These are phyloP conservation scores for Streptanthus diversifolius DNA, from an alignment of 345 rosid genomes.

Conservation along the genomic window DNA sequence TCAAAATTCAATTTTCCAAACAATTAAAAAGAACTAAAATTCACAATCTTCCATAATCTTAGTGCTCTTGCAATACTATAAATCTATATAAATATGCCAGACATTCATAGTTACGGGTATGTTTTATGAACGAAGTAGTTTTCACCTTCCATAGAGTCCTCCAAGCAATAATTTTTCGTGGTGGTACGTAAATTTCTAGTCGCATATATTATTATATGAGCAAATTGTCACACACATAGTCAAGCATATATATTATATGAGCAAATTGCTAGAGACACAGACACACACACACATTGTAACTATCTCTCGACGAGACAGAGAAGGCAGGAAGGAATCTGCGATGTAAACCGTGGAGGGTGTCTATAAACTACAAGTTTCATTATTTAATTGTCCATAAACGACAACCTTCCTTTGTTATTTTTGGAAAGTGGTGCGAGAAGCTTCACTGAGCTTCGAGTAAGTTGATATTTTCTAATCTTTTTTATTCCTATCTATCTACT, in stretches of 20 bases:
- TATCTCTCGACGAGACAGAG: background rate
- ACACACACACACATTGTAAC: background rate
- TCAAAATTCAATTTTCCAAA: background rate
- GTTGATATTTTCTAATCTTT: slow-evolving; percentile 23
- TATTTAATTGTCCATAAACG: slow-evolving; percentile 20
- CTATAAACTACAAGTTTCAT: slow-evolving; percentile 26
- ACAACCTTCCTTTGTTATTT: slow-evolving; percentile 27
- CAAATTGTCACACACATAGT: background rate
- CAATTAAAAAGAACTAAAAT: background rate
- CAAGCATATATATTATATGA: background rate
- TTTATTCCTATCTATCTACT: background rate
- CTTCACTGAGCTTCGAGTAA: slow-evolving; percentile 30
- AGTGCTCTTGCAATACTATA: background rate
- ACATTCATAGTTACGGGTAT: background rate
- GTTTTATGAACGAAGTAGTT: background rate
- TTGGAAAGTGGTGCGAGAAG: slow-evolving; percentile 34
- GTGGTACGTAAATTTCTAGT: slow-evolving; percentile 6
- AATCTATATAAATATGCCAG: background rate
- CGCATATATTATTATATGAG: background rate
- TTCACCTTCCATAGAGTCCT: background rate
- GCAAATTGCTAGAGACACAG: background rate
- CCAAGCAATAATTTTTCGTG: background rate
- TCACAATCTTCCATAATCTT: background rate
- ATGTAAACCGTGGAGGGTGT: slow-evolving; percentile 24
- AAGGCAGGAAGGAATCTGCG: background rate